Base-by-base conservation (phyloP, 2,329 filamentous ascomycete species). In the Bretziella fagacearum region DNA sequence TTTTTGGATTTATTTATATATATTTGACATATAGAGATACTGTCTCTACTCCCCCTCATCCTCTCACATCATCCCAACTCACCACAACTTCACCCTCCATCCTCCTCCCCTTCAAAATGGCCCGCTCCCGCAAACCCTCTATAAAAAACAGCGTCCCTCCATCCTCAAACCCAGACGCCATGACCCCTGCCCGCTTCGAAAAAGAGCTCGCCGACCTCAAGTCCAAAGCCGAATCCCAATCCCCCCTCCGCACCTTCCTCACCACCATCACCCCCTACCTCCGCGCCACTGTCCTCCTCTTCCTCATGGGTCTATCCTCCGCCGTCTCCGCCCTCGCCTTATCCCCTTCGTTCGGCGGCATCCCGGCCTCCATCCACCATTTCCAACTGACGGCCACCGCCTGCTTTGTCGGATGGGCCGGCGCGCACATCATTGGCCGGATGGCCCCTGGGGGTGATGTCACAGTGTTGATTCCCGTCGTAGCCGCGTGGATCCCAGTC, bases 291-390 rank as follows among this genome's bases (percentile, higher is more conserved):
- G 53, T 68, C 50, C 53, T 64, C 15, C 53, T 65, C 15, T 54
- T 66, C 22, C 64, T 82, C 39, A 69, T 74, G 7, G 82, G 78
- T 37, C 58, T 79, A 35, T 77, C 73, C 51, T 79, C 81, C 40
- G 76, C 78, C 52, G 73, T 81, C 49, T 89, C 83, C 1, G 76
- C 84, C 58, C 68, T 86, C 52, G 79, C 74, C 32, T 68, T 96
- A 27, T 83, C 85, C 17, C 91, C 91, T 2, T 81, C 93, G 8
- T 96, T 93, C 62, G 91, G 91, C 45, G 77, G 79, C 13, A 83
- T 93, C 30, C 83, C 89, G 1, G 69, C 85, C 1, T 71, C 74
- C 1, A 67, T 80, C 53, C 81, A 79, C 60, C 89, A 95, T 59
- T 64, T 69, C 44, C 72, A 73, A 57, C 70, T 77, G 51, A 65